Conservation (phyloP, 768 basidiomycete species). For the Boletus reticulatus region DNA sequence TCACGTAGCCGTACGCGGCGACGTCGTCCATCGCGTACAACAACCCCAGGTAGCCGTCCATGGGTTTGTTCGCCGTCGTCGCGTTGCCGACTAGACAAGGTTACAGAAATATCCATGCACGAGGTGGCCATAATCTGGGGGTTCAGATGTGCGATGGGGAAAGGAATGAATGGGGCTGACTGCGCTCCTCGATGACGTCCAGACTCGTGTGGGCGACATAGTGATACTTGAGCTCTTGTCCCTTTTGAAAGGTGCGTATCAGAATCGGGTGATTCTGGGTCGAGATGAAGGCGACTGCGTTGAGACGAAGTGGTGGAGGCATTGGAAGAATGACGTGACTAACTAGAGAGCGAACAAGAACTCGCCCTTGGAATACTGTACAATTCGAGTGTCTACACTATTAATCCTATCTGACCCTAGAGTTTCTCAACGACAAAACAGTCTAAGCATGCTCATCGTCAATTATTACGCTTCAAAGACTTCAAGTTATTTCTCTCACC, state of each 20-base stretch:
- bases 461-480: background rate
- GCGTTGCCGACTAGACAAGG: constrained; percentile 29
- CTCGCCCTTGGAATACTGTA: too few relatives aligned
- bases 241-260: constrained; percentile 65
- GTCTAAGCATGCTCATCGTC: constrained; percentile 9
- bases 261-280: constrained; percentile 78
- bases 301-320: constrained; percentile 67
- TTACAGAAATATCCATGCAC: too few relatives aligned
- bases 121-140: background rate
- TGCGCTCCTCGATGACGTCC: constrained; percentile 90
- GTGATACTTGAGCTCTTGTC: constrained; percentile 76
- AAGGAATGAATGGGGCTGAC: constrained; percentile 42
- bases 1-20: constrained; percentile 90
- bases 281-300: constrained; percentile 84
- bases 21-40: constrained; percentile 92
- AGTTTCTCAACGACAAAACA: constrained; percentile 10
- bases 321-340: constrained; percentile 31
- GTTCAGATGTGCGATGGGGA: background rate
- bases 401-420: background rate
- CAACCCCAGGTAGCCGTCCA: constrained; percentile 82
- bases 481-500: constrained; percentile 21
- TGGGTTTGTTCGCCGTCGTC: constrained; percentile 46
- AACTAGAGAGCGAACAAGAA: too few relatives aligned
- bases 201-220: constrained; percentile 89
- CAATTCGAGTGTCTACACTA: too few relatives aligned